Base-by-base conservation (phyloP, 192 early-diverging fungal species). In the Backusella tuberculispora region DNA sequence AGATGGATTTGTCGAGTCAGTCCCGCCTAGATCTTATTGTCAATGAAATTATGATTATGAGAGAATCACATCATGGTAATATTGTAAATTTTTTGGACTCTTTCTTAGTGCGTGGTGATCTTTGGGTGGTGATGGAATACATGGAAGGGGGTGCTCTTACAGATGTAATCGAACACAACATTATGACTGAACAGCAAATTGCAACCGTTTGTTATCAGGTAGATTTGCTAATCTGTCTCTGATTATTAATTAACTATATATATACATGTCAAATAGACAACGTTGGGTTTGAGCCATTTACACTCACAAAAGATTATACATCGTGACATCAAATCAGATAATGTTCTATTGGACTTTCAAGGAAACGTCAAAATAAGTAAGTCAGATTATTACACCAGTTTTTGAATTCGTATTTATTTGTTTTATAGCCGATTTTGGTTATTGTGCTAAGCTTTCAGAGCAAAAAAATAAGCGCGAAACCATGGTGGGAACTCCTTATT, bases 21-120 rank as follows among this genome's bases (percentile, higher is more conserved):
- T 92, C 95, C 53, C 93, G 95, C 75, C 95, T 97, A 85, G 97
- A 97, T 72, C 81, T 97, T 60, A 97, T 98, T 77, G 95, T 97
- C 80, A 97, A 95, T 75, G 95, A 96, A 83, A 95, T 96, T 56
- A 70, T 94, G 72, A 89, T 96, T n/a, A 95, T 96, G 94, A 91
- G 91, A 74, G 93, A 95, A 73, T 90, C 87, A 13, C 83, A 80
- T n/a, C 95, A 96, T 81, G 76, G 74, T 70, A 95, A 96, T 78
- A 95, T 96, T 82, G 94, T 96, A 63, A 96, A 96, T 79, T 96
- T 85, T 70, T 91, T 96, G 40, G 95, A 96, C 78, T 89, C 91
- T 45, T 96, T 91, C 74, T 79, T 96, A 73, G 90, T 78, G 69
- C 84, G 86, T n/a, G 92, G 92, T 13, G 95, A 96, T 79, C 84